A percentile compares a stretch with the other conserved stretches of the same genome.
These are phyloP conservation scores for Leptographium radiaticola DNA, from an alignment of 2,329 filamentous ascomycete species.

Conservation along the genomic window DNA sequence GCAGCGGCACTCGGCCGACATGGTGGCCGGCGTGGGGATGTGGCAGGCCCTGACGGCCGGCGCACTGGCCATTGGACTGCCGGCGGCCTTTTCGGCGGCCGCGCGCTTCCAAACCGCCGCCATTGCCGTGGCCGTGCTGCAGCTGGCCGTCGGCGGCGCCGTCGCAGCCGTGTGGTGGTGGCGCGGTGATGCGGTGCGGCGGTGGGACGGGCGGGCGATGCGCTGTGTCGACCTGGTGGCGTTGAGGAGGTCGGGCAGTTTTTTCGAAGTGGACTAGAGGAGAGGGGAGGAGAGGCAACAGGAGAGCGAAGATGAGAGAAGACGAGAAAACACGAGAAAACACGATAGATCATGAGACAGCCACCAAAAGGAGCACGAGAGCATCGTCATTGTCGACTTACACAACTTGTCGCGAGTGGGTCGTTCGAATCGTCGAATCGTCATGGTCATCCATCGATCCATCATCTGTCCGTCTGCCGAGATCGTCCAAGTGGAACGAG, in stretches of 20 bases:
- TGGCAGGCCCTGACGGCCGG: slow-evolving; percentile 29
- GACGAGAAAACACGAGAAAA: no score
- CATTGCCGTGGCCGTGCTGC: slow-evolving; percentile 28
- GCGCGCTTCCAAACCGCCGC: slow-evolving; percentile 24
- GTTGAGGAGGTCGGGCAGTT: slow-evolving; percentile 29
- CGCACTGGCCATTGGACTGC: slow-evolving; percentile 29
- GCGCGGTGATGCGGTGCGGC: slow-evolving; percentile 26
- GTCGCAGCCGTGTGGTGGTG: slow-evolving; percentile 27
- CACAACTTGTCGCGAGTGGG: no score
- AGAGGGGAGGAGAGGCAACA: background rate
- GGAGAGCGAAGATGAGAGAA: no score
- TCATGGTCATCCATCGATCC: no score
- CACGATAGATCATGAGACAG: no score
- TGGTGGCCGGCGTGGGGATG: slow-evolving; percentile 29
- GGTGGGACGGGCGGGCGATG: slow-evolving; percentile 34
- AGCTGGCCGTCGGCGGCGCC: slow-evolving; percentile 23
- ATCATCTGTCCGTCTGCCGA: no score
- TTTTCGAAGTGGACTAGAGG: slow-evolving; percentile 28
- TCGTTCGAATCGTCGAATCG: no score
- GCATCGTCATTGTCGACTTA: no score
- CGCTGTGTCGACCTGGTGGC: slow-evolving; percentile 27
- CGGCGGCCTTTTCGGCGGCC: slow-evolving; percentile 21
- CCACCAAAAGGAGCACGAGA: no score
- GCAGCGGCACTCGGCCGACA: slow-evolving; percentile 33
- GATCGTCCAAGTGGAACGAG: no score